Evolutionary conservation across 2,329 filamentous ascomycete species (phyloP).

Genomic region (Podosphaera fusca): DNA sequence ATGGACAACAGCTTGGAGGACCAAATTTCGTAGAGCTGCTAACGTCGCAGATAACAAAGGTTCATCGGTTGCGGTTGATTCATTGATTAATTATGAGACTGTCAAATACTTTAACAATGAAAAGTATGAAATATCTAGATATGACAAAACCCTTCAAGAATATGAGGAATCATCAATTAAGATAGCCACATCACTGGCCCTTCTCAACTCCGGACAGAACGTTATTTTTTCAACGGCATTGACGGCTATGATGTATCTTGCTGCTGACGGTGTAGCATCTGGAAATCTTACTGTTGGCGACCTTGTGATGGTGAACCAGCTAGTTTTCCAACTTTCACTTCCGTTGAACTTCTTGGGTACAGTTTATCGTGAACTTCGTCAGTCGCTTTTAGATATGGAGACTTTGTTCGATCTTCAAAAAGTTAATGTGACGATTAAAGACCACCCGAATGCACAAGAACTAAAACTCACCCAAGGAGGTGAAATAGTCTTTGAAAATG

Average conservation of each 20-base stretch:
- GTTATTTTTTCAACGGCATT: conserved; percentile 88
- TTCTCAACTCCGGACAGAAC: conserved; percentile 88
- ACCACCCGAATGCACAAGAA: conserved; percentile 49
- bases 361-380: conserved; percentile 83
- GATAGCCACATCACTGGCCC: conserved; percentile 75
- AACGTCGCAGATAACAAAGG: conserved; percentile 93
- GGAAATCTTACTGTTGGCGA: conserved; percentile 79
- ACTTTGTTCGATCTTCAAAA: conserved; percentile 94
- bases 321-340: conserved; percentile 92
- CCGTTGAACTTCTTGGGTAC: conserved; percentile 96
- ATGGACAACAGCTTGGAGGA: conserved; percentile 86
- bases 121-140: conserved; percentile 73
- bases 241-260: conserved; percentile 96
- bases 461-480: conserved; percentile 54
- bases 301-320: conserved; percentile 94
- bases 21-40: conserved; percentile 82
- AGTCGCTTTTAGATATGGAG: conserved; percentile 94
- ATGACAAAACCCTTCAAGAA: conserved; percentile 62
- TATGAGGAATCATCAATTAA: conserved; percentile 95
- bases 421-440: conserved; percentile 71
- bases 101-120: conserved; percentile 99
- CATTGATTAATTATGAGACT: conserved; percentile 93
- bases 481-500: conserved; percentile 84
- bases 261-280: conserved; percentile 64
- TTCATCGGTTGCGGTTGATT: conserved; percentile 87